Evolutionary conservation across 2,329 filamentous ascomycete genomes (phyloP).

Genomic region (Claviceps sp.): DNA sequence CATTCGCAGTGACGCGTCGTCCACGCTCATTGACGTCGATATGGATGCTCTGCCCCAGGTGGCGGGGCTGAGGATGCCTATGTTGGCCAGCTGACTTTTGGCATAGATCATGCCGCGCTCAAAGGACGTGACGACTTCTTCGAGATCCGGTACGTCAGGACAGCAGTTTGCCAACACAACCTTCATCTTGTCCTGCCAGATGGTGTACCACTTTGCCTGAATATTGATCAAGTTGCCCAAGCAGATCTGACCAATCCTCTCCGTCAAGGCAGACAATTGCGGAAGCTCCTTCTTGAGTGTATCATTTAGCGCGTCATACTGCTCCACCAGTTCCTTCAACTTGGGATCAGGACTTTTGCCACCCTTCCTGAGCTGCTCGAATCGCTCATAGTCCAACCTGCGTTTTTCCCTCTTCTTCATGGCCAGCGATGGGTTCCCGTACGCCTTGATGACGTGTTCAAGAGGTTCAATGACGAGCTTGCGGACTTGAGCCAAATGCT

Average conservation of each 20-base stretch:
- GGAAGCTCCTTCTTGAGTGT: constrained; percentile 88
- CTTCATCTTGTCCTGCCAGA: constrained; percentile 74
- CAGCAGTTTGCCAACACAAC: constrained; percentile 53
- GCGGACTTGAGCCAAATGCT: constrained; percentile 62
- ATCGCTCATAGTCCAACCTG: constrained; percentile 78
- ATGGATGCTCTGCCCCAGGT: constrained; percentile 45
- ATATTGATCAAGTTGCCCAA: constrained; percentile 74
- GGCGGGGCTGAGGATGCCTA: constrained; percentile 68
- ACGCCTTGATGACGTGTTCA: constrained; percentile 62
- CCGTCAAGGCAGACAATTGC: constrained; percentile 67
- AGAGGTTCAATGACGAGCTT: constrained; percentile 79
- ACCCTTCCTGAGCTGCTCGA: constrained; percentile 59
- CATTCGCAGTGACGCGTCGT: constrained; percentile 34
- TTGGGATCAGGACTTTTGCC: constrained; percentile 84
- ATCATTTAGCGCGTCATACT: constrained; percentile 84
- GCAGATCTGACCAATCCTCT: constrained; percentile 71
- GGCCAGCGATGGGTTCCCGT: constrained; percentile 71
- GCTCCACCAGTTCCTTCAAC: constrained; percentile 68
- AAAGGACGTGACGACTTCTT: constrained; percentile 67
- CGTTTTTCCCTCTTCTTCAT: constrained; percentile 94
- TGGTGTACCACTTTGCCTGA: constrained; percentile 68
- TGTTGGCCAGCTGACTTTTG: constrained; percentile 55
- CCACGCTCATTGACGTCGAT: constrained; percentile 44
- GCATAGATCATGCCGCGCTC: constrained; percentile 64
- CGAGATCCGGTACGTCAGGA: constrained; percentile 47